These are phyloP conservation scores for Spinacia oleracea DNA, from an alignment of 179 eudicot genomes.

Conservation along the genomic window DNA sequence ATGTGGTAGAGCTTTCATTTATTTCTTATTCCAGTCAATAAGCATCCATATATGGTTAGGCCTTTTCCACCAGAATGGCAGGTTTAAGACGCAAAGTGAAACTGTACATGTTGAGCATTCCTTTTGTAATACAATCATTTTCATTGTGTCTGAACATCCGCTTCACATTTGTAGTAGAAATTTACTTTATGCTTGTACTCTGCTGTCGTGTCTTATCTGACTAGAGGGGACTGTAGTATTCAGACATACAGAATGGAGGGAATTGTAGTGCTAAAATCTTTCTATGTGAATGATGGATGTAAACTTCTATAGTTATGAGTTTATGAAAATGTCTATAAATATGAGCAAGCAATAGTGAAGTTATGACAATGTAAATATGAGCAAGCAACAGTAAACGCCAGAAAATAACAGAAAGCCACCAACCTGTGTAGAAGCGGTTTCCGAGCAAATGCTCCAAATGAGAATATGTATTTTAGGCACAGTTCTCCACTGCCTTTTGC, in stretches of 20 bases:
- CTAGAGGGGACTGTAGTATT: background rate
- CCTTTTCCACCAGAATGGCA: background rate
- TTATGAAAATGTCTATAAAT: background rate
- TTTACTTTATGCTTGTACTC: background rate
- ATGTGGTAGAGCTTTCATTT: background rate
- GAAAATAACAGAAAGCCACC: too few species aligned
- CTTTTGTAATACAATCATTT: background rate
- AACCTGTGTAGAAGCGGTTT: conserved; percentile 79
- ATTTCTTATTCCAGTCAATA: background rate
- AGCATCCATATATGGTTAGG: background rate
- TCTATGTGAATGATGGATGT: background rate
- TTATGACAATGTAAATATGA: background rate
- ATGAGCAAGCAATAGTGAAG: background rate
- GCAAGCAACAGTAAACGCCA: background rate
- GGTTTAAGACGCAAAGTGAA: background rate
- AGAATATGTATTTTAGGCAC: conserved; percentile 85
- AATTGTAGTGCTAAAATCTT: background rate
- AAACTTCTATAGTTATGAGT: background rate
- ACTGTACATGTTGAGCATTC: background rate
- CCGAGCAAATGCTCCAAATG: conserved; percentile 92
- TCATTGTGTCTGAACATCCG: background rate
- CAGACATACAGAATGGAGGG: background rate
- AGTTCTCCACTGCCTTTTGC: conserved; percentile 98
- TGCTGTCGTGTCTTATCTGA: background rate
- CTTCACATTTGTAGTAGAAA: background rate